phyloP scores from a whole-genome alignment of 306 rosid species.

The Amphicarpaea edgeworthii region DNA sequence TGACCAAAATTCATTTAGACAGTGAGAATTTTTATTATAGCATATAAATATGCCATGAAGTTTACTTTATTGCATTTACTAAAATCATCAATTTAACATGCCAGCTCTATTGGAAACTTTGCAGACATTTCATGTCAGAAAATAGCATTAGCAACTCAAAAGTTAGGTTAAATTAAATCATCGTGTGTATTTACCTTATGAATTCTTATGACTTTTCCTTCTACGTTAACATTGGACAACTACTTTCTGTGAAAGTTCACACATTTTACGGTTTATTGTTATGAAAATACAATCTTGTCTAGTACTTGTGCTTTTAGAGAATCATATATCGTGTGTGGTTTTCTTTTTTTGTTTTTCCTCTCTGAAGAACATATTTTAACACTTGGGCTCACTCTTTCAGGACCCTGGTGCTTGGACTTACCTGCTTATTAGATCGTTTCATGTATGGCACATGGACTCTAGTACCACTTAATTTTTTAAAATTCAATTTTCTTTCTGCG shows the following conservation, averaged over 20 bases:
- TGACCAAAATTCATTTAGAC: slow-evolving; percentile 10
- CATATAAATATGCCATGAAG: background rate
- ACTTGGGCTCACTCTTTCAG: slow-evolving; percentile 54
- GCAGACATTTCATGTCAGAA: background rate
- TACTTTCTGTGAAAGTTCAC: slow-evolving; percentile 14
- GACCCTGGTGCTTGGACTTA: slow-evolving; percentile 75
- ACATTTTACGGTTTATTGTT: slow-evolving; percentile 10
- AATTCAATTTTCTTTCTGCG: slow-evolving; percentile 90
- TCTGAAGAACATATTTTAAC: slow-evolving; percentile 22
- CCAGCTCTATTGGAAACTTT: slow-evolving; percentile 2
- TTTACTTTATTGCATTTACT: slow-evolving; percentile 8
- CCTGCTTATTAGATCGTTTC: slow-evolving; percentile 72
- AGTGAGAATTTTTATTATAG: background rate
- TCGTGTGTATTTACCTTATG: background rate
- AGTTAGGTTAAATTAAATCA: slow-evolving; percentile 4
- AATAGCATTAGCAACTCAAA: slow-evolving; percentile 26
- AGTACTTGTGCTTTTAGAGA: slow-evolving; percentile 19
- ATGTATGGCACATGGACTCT: slow-evolving; percentile 88
- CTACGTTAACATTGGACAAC: background rate
- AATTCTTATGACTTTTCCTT: background rate
- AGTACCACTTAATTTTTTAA: slow-evolving; percentile 89
- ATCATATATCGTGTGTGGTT: background rate
- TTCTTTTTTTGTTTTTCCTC: slow-evolving; percentile 20
- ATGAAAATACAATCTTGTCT: slow-evolving; percentile 9
- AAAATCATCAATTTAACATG: slow-evolving; percentile 14